Evolutionary conservation across 2,329 filamentous ascomycete genomes (phyloP).

Genomic region (Colletotrichum simmondsii): DNA sequence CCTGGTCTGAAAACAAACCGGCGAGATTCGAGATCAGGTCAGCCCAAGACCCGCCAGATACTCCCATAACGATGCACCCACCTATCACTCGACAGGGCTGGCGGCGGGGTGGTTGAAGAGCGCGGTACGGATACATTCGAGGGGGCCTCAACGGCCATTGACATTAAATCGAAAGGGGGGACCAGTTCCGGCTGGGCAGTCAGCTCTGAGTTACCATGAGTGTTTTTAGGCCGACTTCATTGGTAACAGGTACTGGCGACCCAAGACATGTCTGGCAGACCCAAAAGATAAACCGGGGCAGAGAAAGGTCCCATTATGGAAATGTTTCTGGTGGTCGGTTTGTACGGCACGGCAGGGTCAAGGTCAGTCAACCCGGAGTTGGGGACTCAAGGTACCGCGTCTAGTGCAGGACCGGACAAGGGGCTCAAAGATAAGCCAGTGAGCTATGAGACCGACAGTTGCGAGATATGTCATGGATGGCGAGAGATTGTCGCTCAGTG

Average conservation of each 20-base stretch:
- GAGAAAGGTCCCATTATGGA: conserved; percentile 20
- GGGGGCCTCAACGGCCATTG: conserved; percentile 25
- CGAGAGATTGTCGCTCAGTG: conserved; percentile 15
- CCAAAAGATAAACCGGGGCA: conserved; percentile 34
- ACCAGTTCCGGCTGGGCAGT: conserved; percentile 32
- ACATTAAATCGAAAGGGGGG: conserved; percentile 10
- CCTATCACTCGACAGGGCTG: conserved; percentile 33
- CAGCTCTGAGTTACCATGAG: conserved; percentile 19
- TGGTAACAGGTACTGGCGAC: conserved; percentile 19
- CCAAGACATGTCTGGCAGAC: conserved; percentile 32
- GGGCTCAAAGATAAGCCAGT: conserved; percentile 20
- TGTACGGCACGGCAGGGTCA: conserved; percentile 26
- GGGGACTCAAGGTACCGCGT: conserved; percentile 22
- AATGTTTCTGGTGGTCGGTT: conserved; percentile 25
- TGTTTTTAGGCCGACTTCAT: neutral
- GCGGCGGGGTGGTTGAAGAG: conserved; percentile 17
- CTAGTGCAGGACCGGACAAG: conserved; percentile 10
- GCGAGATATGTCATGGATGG: conserved; percentile 20
- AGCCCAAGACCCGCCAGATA: conserved; percentile 28
- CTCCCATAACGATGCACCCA: conserved; percentile 23
- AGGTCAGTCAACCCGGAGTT: conserved; percentile 29
- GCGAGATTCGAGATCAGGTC: conserved; percentile 13
- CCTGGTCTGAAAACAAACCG: conserved; percentile 4
- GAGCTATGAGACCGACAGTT: conserved; percentile 10
- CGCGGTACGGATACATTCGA: conserved; percentile 2